These are phyloP conservation scores for Tuber borchii DNA, from an alignment of 495 filamentous ascomycete genomes.

Conservation along the genomic window DNA sequence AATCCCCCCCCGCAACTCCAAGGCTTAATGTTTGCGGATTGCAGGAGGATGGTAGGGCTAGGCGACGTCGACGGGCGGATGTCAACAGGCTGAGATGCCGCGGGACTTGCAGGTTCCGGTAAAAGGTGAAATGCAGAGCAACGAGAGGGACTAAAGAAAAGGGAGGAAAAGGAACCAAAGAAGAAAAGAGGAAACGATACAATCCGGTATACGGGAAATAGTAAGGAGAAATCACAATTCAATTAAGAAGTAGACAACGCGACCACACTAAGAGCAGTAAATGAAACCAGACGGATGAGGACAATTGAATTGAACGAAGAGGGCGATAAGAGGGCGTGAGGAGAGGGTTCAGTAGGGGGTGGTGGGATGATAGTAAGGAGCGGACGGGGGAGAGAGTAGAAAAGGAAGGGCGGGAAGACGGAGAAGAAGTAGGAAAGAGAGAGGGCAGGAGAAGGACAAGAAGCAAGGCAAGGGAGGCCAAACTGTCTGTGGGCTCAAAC, in stretches of 20 bases:
- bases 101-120: neutral
- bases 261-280: neutral
- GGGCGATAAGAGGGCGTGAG: slow-evolving; percentile 20
- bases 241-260: neutral
- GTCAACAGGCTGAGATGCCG: neutral
- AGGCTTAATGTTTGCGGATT: neutral
- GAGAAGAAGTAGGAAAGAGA: slow-evolving; percentile 14
- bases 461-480: neutral
- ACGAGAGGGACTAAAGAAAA: neutral
- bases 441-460: slow-evolving; percentile 13
- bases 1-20: neutral
- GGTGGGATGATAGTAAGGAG: neutral
- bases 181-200: neutral
- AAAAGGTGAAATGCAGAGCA: neutral
- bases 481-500: neutral
- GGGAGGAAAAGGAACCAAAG: neutral
- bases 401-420: slow-evolving; percentile 16
- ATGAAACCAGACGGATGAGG: neutral
- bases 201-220: neutral
- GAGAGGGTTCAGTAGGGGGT: slow-evolving; percentile 4
- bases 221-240: neutral
- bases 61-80: neutral
- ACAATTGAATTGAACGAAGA: slow-evolving; percentile 20
- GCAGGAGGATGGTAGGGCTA: neutral
- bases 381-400: neutral